Conservation (phyloP, 305 asterid genomes). For the Fraxinus baroniana region DNA sequence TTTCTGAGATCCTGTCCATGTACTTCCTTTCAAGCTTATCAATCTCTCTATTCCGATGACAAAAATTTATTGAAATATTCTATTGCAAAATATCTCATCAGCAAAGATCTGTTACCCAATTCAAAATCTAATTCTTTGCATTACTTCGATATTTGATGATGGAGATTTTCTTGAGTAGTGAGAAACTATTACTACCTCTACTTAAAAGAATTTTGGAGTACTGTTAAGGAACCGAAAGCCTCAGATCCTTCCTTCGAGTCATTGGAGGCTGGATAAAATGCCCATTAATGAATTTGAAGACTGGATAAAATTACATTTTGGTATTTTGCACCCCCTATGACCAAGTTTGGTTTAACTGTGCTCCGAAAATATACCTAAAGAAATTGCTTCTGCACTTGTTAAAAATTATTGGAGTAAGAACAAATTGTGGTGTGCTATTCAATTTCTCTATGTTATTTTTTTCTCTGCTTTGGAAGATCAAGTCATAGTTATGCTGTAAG, state of each 20-base stretch:
- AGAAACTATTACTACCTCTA: neutral
- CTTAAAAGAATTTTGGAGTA: neutral
- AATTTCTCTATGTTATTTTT: slow-evolving; percentile 9
- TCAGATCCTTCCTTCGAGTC: neutral
- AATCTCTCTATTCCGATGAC: neutral
- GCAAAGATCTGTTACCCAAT: neutral
- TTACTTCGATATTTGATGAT: neutral
- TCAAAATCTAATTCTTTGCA: neutral
- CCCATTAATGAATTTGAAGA: neutral
- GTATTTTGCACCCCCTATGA: neutral
- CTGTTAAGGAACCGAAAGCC: neutral
- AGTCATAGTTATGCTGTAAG: neutral
- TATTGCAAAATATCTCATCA: neutral
- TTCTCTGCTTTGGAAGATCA: neutral
- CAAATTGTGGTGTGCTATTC: neutral
- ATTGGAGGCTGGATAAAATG: slow-evolving; percentile 3
- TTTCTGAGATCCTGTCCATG: neutral
- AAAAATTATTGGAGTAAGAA: neutral
- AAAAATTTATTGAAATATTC: neutral
- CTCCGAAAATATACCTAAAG: neutral
- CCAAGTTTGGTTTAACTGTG: neutral
- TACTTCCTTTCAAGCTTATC: neutral
- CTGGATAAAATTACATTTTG: neutral
- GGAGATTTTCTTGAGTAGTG: neutral
- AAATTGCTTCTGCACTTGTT: neutral